Base-by-base conservation (phyloP, 179 eudicot genomes). In the Silene vulgaris region DNA sequence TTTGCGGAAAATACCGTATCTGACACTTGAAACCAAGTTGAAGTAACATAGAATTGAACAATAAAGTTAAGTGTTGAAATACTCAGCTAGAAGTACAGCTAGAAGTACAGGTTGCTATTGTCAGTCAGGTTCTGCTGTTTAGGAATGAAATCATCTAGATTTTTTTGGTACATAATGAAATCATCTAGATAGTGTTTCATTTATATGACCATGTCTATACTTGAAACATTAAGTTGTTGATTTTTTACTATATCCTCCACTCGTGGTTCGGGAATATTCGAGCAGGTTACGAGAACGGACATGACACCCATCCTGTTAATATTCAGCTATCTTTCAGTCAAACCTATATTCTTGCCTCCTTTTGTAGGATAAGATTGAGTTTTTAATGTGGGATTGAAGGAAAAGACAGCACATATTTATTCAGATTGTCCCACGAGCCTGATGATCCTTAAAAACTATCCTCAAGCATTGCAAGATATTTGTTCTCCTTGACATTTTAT, bases 141-240 rank as follows among this genome's bases (percentile, higher is more conserved):
- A 28, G 29, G 80, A 78, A 78, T 19, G 40, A 52, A 65, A 72
- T 78, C 66, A 8, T 19, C 76, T 5, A 32, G 59, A 65, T 72
- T 23, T 23, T 23, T 23, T 23, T 23, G 26, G 26, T 23, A 23
- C 26, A 23, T 1, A 78, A 78, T 19, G 40, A 52, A 65, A 72
- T 78, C 66, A 8, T 19, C 76, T 5, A 32, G 59, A 65, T 72
- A 23, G 12, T 21, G 17, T 52, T 52, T 1, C 59, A 32, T 11
- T 8, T 50, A 45, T 28, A 29, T 9, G 16, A 12, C 45, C 45
- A 74, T 30, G 17, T 77, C 20, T 28, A 29, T 30, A 14, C 21
- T 48, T 56, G 21, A 21, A 71, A 37, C 52, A 54, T 23, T 68
- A 30, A 32, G 12, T 40, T 43, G 78, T 59, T 76, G n/a, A 64